These are phyloP conservation scores for Candida qinlingensis DNA, from an alignment of 805 yeast species.

Conservation along the genomic window DNA sequence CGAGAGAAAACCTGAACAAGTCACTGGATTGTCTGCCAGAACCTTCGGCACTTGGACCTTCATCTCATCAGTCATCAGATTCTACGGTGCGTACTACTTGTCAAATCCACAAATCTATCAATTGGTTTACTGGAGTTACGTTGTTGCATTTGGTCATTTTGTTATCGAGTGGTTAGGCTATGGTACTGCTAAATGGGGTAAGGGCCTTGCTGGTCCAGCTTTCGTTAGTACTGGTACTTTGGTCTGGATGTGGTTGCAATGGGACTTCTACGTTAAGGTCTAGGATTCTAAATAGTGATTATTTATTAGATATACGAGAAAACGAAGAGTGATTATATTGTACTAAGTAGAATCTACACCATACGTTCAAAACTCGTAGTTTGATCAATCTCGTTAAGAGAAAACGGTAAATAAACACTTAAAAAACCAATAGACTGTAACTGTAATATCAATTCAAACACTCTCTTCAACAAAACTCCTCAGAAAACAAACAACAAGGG, in stretches of 20 bases:
- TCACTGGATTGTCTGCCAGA: constrained; percentile 74
- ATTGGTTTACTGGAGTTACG: constrained; percentile 72
- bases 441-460: too few species aligned
- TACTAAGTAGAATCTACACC: neutral
- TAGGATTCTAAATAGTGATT: too few species aligned
- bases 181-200: constrained; percentile 77
- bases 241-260: constrained; percentile 75
- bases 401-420: too few species aligned
- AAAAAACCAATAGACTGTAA: too few species aligned
- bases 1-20: constrained; percentile 54
- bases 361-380: neutral
- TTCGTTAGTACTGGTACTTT: constrained; percentile 71
- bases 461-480: neutral
- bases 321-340: too few species aligned
- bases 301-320: too few species aligned
- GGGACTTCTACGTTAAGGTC: constrained; percentile 44
- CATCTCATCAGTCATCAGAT: constrained; percentile 75
- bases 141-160: constrained; percentile 82
- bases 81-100: constrained; percentile 79
- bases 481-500: neutral
- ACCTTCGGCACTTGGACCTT: constrained; percentile 99
- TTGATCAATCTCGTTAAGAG: too few species aligned
- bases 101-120: constrained; percentile 67
- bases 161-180: constrained; percentile 74
- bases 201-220: constrained; percentile 86